Conservation (phyloP, 192 early-diverging fungal species). For the Entomortierella beljakovae region DNA sequence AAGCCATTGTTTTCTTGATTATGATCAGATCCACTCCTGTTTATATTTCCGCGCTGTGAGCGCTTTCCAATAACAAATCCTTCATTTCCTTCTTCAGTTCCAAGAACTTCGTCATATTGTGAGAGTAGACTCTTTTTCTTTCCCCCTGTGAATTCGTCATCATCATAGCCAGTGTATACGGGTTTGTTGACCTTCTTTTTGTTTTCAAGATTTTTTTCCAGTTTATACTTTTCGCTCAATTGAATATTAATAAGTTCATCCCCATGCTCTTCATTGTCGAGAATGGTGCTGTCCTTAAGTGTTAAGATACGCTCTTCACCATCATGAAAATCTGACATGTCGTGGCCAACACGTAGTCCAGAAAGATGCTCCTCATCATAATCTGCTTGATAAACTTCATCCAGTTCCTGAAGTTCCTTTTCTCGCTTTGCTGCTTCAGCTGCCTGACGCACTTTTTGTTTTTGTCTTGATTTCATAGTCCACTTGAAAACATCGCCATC, state of each 20-base stretch:
- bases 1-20: not conserved
- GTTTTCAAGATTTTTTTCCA: slow-evolving; percentile 79
- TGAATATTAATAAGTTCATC: slow-evolving; percentile 81
- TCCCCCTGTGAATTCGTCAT: slow-evolving; percentile 69
- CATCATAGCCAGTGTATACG: slow-evolving; percentile 79
- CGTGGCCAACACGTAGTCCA: slow-evolving; percentile 83
- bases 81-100: slow-evolving; percentile 29
- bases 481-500: slow-evolving; percentile 77
- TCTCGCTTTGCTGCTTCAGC: slow-evolving; percentile 54
- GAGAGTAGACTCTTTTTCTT: slow-evolving; percentile 69
- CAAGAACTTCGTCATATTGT: slow-evolving; percentile 85
- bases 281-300: slow-evolving; percentile 83
- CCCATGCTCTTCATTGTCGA: slow-evolving; percentile 72
- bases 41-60: slow-evolving; percentile 2
- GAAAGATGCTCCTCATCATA: slow-evolving; percentile 60
- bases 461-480: slow-evolving; percentile 64
- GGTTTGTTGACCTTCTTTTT: slow-evolving; percentile 71
- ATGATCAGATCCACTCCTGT: not conserved
- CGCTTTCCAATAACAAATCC: slow-evolving; percentile 49
- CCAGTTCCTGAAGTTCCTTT: slow-evolving; percentile 56
- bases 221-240: slow-evolving; percentile 74
- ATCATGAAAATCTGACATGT: slow-evolving; percentile 71
- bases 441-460: slow-evolving; percentile 56
- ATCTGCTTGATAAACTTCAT: slow-evolving; percentile 43
- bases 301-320: slow-evolving; percentile 86